phyloP scores from a whole-genome alignment of 306 rosid species.

The Ormosia emarginata region DNA sequence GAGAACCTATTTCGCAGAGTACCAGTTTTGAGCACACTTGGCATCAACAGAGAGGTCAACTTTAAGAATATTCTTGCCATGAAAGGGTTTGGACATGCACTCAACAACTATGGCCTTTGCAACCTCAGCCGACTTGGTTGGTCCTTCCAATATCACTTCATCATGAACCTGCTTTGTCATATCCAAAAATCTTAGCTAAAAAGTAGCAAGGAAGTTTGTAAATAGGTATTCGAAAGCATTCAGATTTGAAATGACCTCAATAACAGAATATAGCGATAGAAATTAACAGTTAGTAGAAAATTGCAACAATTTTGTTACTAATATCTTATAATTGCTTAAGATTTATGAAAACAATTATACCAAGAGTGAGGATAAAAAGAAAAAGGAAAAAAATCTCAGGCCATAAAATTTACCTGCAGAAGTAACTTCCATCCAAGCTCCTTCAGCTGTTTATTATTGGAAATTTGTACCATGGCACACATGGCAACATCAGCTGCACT shows the following conservation, averaged over 20 bases:
- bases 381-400: background rate
- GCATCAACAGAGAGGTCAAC: conserved; percentile 92
- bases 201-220: background rate
- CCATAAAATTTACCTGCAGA: conserved; percentile 60
- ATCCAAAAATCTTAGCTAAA: conserved; percentile 16
- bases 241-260: background rate
- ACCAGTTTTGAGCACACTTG: conserved; percentile 88
- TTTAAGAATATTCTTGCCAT: conserved; percentile 61
- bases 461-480: conserved; percentile 96
- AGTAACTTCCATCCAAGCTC: conserved; percentile 95
- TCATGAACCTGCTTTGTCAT: conserved; percentile 74
- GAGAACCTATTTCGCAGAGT: conserved; percentile 56
- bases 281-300: background rate
- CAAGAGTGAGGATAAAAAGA: background rate
- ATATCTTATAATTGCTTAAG: background rate
- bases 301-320: background rate
- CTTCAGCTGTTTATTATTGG: conserved; percentile 52
- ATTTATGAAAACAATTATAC: background rate
- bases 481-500: conserved; percentile 99
- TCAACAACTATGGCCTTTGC: conserved; percentile 85
- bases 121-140: conserved; percentile 64
- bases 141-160: conserved; percentile 94
- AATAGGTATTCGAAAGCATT: background rate
- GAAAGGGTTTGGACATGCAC: conserved; percentile 83
- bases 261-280: background rate